phyloP scores from a whole-genome alignment of 108 stramenopile genomes.

The Skeletonema potamos region DNA sequence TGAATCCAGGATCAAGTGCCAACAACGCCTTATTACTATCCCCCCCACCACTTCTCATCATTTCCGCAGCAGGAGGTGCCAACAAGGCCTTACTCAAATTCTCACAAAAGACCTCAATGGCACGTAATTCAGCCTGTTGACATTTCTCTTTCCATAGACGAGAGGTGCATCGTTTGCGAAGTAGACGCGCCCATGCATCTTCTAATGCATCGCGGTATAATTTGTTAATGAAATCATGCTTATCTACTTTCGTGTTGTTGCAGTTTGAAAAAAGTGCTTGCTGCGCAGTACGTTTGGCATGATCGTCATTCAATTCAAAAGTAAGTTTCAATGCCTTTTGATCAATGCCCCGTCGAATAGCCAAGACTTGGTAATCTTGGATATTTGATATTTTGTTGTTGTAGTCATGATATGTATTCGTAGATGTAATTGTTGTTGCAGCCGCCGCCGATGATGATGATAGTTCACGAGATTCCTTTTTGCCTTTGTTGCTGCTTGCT shows the following conservation, averaged over 20 bases:
- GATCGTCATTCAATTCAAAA: slow-evolving; percentile 53
- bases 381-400: slow-evolving; percentile 15
- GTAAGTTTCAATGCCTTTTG: slow-evolving; percentile 49
- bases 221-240: slow-evolving; percentile 1
- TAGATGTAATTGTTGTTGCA: slow-evolving; percentile 1
- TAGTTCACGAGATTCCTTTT: neutral
- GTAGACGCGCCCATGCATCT: slow-evolving; percentile 57
- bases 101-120: slow-evolving; percentile 49
- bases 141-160: slow-evolving; percentile 52
- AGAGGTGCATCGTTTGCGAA: slow-evolving; percentile 39
- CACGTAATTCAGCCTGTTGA: slow-evolving; percentile 40
- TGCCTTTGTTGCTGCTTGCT: slow-evolving; percentile 4
- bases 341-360: slow-evolving; percentile 58
- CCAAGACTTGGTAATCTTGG: slow-evolving; percentile 58
- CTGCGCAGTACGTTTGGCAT: slow-evolving; percentile 4
- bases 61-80: slow-evolving; percentile 37
- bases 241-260: neutral
- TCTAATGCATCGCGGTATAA: slow-evolving; percentile 46
- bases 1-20: slow-evolving; percentile 64
- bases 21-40: slow-evolving; percentile 27
- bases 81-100: slow-evolving; percentile 50
- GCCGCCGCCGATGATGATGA: no score
- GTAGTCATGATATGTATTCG: slow-evolving; percentile 54
- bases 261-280: neutral
- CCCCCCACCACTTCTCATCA: slow-evolving; percentile 2